phyloP scores from a whole-genome alignment of 768 basidiomycete species.

The Solioccasus polychromus region DNA sequence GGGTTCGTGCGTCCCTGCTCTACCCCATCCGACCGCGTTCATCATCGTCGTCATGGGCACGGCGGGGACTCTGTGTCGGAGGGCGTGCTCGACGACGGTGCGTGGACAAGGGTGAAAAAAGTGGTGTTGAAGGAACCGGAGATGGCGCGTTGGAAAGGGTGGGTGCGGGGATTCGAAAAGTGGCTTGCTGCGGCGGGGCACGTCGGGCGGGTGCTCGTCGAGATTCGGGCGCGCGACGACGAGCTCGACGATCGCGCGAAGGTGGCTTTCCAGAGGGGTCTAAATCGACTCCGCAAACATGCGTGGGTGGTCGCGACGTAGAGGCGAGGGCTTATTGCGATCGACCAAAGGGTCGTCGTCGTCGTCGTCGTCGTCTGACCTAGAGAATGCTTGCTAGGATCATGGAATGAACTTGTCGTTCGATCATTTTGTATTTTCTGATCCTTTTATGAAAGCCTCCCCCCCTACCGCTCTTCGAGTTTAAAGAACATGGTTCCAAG shows the following conservation, averaged over 20 bases:
- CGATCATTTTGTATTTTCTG: no score
- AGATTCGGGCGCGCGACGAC: slow-evolving; percentile 2
- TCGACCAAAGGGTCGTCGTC: slow-evolving; percentile 29
- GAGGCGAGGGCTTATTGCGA: slow-evolving; percentile 4
- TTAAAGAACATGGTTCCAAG: no score
- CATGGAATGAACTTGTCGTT: no score
- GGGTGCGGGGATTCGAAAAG: slow-evolving; percentile 13
- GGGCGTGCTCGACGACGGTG: slow-evolving; percentile 1
- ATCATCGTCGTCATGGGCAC: background rate
- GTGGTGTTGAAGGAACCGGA: slow-evolving; percentile 11
- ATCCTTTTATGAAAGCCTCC: no score
- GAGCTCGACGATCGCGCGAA: background rate
- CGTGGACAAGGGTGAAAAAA: slow-evolving; percentile 8
- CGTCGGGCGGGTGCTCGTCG: slow-evolving; percentile 7
- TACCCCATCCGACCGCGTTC: background rate
- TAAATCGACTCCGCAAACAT: slow-evolving; percentile 11
- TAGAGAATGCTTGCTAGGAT: no score
- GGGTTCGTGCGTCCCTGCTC: slow-evolving; percentile 3
- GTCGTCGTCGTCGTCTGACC: no score
- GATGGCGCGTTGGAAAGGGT: slow-evolving; percentile 11
- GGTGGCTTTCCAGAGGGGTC: slow-evolving; percentile 4
- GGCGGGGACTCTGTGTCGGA: background rate
- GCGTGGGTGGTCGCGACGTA: slow-evolving; percentile 4
- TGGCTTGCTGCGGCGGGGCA: slow-evolving; percentile 20
- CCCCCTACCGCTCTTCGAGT: no score